These are phyloP conservation scores for Fusarium goolgardi DNA, from an alignment of 2,329 filamentous ascomycete species.

Conservation along the genomic window DNA sequence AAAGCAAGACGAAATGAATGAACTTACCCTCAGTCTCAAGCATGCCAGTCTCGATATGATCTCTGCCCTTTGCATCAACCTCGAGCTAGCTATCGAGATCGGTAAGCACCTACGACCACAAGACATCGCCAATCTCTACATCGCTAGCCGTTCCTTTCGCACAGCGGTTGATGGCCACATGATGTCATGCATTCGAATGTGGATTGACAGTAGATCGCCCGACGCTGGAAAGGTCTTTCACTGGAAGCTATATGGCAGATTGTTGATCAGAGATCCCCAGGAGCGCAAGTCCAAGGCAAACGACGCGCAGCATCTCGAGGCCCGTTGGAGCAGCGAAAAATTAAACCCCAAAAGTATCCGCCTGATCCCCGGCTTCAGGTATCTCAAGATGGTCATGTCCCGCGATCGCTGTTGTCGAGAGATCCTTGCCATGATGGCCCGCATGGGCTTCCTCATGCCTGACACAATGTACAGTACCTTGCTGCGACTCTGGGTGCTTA, in stretches of 20 bases:
- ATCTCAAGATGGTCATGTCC: constrained; percentile 73
- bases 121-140: constrained; percentile 73
- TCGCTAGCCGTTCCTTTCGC: constrained; percentile 72
- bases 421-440: constrained; percentile 71
- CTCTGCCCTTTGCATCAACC: constrained; percentile 55
- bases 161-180: constrained; percentile 68
- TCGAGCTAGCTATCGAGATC: constrained; percentile 67
- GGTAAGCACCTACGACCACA: constrained; percentile 64
- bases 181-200: constrained; percentile 67
- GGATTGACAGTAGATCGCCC: constrained; percentile 65
- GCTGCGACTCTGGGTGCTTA: constrained; percentile 77
- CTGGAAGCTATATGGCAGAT: constrained; percentile 67
- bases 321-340: constrained; percentile 12
- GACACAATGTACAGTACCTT: constrained; percentile 59
- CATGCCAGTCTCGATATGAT: constrained; percentile 56
- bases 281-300: constrained; percentile 54
- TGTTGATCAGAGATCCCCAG: constrained; percentile 71
- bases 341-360: constrained; percentile 52
- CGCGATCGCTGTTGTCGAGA: constrained; percentile 68
- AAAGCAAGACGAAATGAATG: constrained; percentile 17
- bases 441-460: constrained; percentile 68
- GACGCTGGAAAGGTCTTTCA: constrained; percentile 68
- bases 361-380: constrained; percentile 71
- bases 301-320: constrained; percentile 17
- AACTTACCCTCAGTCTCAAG: constrained; percentile 38